These are phyloP conservation scores for Rheum nobile DNA, from an alignment of 148 eudicot genomes.

Conservation along the genomic window DNA sequence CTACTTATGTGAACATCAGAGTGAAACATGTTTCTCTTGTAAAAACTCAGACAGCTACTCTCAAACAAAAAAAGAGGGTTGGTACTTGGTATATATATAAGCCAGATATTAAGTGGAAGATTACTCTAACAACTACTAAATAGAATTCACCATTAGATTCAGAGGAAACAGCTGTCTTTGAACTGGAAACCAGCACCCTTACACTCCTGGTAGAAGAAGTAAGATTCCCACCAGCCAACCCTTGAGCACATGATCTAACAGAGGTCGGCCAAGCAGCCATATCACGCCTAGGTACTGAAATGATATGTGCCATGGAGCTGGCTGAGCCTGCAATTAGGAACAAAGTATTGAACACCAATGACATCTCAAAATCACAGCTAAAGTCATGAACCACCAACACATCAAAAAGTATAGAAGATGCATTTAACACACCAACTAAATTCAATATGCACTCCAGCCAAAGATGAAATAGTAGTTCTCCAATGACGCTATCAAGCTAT, in stretches of 20 bases:
- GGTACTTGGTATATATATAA: background rate
- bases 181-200: conserved; percentile 35
- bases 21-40: background rate
- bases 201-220: conserved; percentile 25
- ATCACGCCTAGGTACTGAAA: conserved; percentile 20
- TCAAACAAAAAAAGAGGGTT: background rate
- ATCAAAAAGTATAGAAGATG: background rate
- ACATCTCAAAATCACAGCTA: background rate
- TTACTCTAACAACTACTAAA: background rate
- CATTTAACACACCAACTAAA: background rate
- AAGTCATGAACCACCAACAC: background rate
- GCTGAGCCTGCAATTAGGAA: background rate
- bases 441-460: background rate
- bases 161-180: conserved; percentile 29
- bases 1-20: background rate
- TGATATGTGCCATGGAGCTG: background rate
- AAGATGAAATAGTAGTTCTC: background rate
- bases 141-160: conserved; percentile 42
- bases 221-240: conserved; percentile 26
- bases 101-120: background rate
- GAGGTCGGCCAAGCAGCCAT: conserved; percentile 18
- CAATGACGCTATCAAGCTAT: background rate
- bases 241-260: conserved; percentile 22
- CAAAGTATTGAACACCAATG: background rate
- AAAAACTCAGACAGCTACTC: background rate